Base-by-base conservation (phyloP, 441 rosid species). In the Jatropha podagrica region DNA sequence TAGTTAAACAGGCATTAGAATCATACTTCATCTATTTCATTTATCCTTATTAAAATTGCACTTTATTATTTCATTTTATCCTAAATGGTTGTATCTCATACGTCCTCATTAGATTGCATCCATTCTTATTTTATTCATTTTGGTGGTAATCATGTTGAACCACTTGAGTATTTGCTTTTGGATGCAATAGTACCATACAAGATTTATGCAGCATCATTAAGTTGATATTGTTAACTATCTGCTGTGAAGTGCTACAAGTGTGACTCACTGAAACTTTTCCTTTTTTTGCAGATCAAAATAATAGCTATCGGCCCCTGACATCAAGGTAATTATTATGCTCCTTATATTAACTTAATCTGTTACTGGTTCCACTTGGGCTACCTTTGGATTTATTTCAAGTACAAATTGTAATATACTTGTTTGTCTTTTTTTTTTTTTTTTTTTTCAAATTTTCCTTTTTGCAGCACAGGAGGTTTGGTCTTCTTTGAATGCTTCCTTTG, bases 401-500 rank as follows among this genome's bases (percentile, higher is more conserved):
- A 59, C 76, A 71, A 66, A 77, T 75, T 66, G 7, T 76, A 42
- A 65, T 60, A 65, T 74, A 20, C 38, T 54, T 73, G 32, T 32
- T 2, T 2, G 1, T 32, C 4, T 42, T 8, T 59, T 9, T 40
- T n/a, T 61, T 73, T 40, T 26, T n/a, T 63, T 76, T 61, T 73
- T 40, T 26, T n/a, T 63, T 76, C 68, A 69, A 40, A 3, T 78
- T 73, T 83, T 77, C 71, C 74, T 78, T 80, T 84, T 85, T 90
- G 90, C 92, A 95, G 98, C 92, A 64, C 84, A 81, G 86, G 92
- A 85, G 89, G 87, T 82, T 78, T 86, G 86, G 69, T 74, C 82
- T 82, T 89, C 79, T 73, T 68, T 79, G 26, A 81, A 40, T 69
- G 52, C 69, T 80, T 80, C 58, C 54, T 72, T 77, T 52, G 10